A percentile compares a stretch with the other conserved stretches of the same genome.
Evolutionary conservation across 1,139 yeast species (phyloP).

Genomic region (Lodderomyces metapsilosis): DNA sequence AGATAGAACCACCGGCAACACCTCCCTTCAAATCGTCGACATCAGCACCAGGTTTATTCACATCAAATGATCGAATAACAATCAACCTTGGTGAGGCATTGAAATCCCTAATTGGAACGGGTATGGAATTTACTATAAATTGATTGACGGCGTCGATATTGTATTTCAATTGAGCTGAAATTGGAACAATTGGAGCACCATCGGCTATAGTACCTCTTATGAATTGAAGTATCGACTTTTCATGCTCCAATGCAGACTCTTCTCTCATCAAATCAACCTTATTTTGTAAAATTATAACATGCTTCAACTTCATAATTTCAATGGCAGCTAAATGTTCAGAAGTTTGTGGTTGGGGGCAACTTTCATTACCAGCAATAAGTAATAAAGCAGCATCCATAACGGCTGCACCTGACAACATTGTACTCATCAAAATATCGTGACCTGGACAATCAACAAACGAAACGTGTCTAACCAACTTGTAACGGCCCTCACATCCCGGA

Average conservation of each 20-base stretch:
- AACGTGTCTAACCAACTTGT: slow-evolving; percentile 89
- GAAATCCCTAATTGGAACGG: slow-evolving; percentile 95
- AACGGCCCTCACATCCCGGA: slow-evolving; percentile 82
- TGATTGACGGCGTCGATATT: slow-evolving; percentile 98
- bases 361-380: slow-evolving; percentile 96
- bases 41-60: slow-evolving; percentile 98
- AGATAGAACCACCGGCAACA: slow-evolving; percentile 99
- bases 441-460: slow-evolving; percentile 99
- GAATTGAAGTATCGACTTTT: slow-evolving; percentile 86
- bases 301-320: slow-evolving; percentile 97
- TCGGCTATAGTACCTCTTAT: slow-evolving; percentile 98
- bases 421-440: slow-evolving; percentile 99
- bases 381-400: slow-evolving; percentile 99
- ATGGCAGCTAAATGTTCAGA: slow-evolving; percentile 99
- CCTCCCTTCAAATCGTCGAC: slow-evolving; percentile 98
- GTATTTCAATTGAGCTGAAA: slow-evolving; percentile 97
- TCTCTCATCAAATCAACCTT: slow-evolving; percentile 99
- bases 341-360: slow-evolving; percentile 99
- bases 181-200: slow-evolving; percentile 98
- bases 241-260: slow-evolving; percentile 93
- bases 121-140: slow-evolving; percentile 91
- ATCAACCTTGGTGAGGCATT: slow-evolving; percentile 90
- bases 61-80: slow-evolving; percentile 98
- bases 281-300: slow-evolving; percentile 93
- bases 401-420: slow-evolving; percentile 99